These are phyloP conservation scores for Nannochloropsis gaditana DNA, from an alignment of 108 stramenopile genomes.

Conservation along the genomic window DNA sequence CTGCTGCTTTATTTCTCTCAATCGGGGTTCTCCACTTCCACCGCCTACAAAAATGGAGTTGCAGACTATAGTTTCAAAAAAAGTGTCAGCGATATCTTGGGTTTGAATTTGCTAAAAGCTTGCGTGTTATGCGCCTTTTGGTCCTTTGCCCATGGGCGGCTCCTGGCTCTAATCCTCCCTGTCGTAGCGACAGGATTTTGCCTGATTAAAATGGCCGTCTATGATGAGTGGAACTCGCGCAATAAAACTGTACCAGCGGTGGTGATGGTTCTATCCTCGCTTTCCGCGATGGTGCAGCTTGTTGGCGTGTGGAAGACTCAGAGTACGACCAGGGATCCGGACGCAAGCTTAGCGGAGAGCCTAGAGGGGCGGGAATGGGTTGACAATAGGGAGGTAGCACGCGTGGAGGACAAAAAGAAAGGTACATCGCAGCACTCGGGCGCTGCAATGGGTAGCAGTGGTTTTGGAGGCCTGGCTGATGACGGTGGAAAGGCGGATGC, in stretches of 20 bases:
- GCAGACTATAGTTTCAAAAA: neutral
- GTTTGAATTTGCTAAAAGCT: constrained; percentile 22
- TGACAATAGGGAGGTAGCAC: no score
- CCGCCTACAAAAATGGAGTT: neutral
- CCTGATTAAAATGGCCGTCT: neutral
- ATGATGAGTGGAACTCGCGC: neutral
- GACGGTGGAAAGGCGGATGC: neutral
- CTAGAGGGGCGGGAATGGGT: neutral
- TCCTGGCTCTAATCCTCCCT: neutral
- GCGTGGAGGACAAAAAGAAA: neutral
- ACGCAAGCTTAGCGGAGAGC: neutral
- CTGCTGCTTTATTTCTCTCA: neutral
- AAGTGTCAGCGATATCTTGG: constrained; percentile 3
- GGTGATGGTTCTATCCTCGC: neutral
- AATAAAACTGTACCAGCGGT: neutral
- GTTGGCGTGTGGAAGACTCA: neutral
- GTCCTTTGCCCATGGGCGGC: neutral
- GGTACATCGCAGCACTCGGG: neutral
- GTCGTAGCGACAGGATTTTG: neutral
- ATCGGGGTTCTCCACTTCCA: neutral
- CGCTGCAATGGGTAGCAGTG: neutral
- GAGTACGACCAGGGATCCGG: neutral
- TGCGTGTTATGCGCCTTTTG: constrained; percentile 14
- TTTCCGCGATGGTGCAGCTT: neutral
- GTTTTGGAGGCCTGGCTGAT: neutral